phyloP scores from a whole-genome alignment of 1,284 basidiomycete species.

The Nidula niveotomentosa region DNA sequence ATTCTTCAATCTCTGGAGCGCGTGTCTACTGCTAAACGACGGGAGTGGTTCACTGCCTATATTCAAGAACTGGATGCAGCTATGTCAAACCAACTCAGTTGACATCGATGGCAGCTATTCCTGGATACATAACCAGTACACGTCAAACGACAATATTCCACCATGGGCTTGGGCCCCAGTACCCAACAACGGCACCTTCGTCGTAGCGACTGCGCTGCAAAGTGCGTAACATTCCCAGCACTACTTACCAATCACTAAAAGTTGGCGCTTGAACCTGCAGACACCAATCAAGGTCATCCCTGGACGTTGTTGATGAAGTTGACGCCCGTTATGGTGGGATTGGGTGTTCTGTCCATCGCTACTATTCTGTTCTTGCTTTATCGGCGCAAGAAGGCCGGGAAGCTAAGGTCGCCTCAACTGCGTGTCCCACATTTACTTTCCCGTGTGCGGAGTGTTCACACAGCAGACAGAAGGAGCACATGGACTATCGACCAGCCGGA shows the following conservation, averaged over 20 bases:
- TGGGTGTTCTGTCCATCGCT: conserved; percentile 21
- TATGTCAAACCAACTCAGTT: conserved; percentile 16
- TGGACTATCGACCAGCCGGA: not conserved
- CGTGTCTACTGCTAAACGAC: conserved; percentile 18
- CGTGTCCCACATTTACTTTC: not conserved
- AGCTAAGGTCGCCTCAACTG: conserved; percentile 1
- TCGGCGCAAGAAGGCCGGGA: conserved; percentile 3
- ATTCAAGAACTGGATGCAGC: conserved; percentile 18
- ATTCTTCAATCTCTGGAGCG: conserved; percentile 33
- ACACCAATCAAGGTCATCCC: not conserved
- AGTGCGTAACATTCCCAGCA: conserved; percentile 11
- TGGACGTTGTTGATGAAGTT: conserved; percentile 33
- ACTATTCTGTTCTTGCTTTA: conserved; percentile 16
- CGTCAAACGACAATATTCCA: conserved; percentile 13
- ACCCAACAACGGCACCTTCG: conserved; percentile 16
- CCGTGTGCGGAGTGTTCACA: not conserved
- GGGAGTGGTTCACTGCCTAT: conserved; percentile 15
- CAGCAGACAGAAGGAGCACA: not conserved
- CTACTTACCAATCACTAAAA: not conserved
- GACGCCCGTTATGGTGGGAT: conserved; percentile 26
- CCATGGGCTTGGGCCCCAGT: conserved; percentile 16
- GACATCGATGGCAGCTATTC: conserved; percentile 8
- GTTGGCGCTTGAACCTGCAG: conserved; percentile 1
- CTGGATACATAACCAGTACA: not conserved
- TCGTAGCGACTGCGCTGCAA: conserved; percentile 10